Evolutionary conservation across 805 yeast genomes (phyloP).

Genomic region (Myxozyma sirexii): DNA sequence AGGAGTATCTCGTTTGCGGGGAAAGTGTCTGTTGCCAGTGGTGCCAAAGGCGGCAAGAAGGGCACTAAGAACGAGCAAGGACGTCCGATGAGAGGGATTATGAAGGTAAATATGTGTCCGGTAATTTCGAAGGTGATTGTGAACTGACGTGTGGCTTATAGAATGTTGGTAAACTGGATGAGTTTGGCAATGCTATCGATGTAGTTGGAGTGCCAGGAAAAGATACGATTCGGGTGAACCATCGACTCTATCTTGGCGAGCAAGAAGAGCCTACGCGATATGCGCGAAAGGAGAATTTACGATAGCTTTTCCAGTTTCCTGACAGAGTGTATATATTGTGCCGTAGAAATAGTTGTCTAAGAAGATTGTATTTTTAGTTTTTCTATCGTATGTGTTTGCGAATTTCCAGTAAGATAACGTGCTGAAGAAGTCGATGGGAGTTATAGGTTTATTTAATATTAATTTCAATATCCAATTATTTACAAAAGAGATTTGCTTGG

Average conservation of each 20-base stretch:
- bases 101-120: conserved; percentile 15
- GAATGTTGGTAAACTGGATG: conserved; percentile 15
- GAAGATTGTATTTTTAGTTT: too few species aligned
- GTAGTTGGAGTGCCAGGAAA: neutral
- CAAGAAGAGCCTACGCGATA: conserved; percentile 29
- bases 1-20: conserved; percentile 23
- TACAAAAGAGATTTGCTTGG: too few species aligned
- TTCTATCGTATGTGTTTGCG: too few species aligned
- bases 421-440: too few species aligned
- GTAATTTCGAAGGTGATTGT: neutral
- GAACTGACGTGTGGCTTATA: neutral
- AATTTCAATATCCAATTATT: too few species aligned
- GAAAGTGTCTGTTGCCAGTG: neutral
- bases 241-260: conserved; percentile 26
- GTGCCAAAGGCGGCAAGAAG: neutral
- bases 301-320: neutral
- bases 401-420: too few species aligned
- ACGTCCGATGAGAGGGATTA: conserved; percentile 16
- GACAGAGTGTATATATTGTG: too few species aligned
- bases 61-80: neutral
- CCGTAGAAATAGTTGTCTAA: too few species aligned
- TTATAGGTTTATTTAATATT: too few species aligned
- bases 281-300: conserved; percentile 16
- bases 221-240: conserved; percentile 25
- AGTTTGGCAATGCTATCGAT: conserved; percentile 24